phyloP scores from a whole-genome alignment of 2,329 filamentous ascomycete species.

The Helicocarpus griseus region DNA sequence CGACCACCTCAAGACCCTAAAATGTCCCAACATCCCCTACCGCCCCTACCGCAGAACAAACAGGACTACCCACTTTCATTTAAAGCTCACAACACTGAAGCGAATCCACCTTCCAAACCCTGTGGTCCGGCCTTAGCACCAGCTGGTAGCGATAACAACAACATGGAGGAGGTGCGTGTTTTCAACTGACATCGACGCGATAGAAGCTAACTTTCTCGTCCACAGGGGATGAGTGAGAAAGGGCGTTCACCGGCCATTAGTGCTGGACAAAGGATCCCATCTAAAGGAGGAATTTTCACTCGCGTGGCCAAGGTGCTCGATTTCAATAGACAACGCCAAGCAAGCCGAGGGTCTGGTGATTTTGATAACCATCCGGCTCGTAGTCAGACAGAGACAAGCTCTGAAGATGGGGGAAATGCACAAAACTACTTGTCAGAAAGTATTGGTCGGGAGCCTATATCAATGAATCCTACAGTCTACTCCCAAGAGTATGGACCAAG shows the following conservation, averaged over 20 bases:
- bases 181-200: too few relatives aligned
- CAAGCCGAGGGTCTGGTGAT: not conserved
- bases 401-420: not conserved
- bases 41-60: not conserved
- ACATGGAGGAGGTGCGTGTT: not conserved
- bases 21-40: not conserved
- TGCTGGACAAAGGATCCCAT: not conserved
- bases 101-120: not conserved
- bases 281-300: constrained; percentile 8
- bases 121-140: too few relatives aligned
- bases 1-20: not conserved
- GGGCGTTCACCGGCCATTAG: not conserved
- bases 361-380: not conserved
- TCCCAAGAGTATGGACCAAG: not conserved
- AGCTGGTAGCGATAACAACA: not conserved
- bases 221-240: not conserved
- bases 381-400: not conserved
- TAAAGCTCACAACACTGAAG: not conserved
- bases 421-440: not conserved
- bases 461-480: not conserved
- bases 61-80: not conserved
- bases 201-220: not conserved
- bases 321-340: constrained; percentile 7
- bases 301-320: constrained; percentile 10
- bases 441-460: not conserved